Evolutionary conservation across 1,284 basidiomycete genomes (phyloP), one percentile per base, ranked within the genome.

Genomic region (Papiliotrema terrestris): DNA sequence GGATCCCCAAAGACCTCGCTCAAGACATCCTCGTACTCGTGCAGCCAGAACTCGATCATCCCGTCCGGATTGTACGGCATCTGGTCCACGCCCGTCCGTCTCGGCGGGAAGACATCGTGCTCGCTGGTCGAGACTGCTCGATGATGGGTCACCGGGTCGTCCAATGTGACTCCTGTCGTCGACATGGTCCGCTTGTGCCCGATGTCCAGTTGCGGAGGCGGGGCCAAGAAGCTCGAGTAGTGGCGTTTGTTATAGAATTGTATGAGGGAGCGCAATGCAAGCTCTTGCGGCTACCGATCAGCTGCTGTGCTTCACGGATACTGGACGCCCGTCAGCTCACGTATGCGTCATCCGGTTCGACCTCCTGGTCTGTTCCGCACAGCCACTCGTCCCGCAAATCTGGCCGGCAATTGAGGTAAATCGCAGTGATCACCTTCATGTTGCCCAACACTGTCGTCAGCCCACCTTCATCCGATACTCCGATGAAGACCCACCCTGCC

Each of bases 361-460:
- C 89, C 66, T 98, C 95, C 6, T 91, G 86, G 71, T 98, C 96
- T 19, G 86, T 86, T 1, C 92, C 91, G 14, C 91, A 89, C 38
- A 98, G 81, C 96, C 96, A 99, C 71, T 98, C 96, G 74, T 99
- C 96, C 38, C 95, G 84, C 50, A 99, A 81, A 69, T 97, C 93
- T 11, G 96, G 95, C 51, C 95, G 83, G 73, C 94, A 98, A 69
- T 97, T 96, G 57, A 98, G 81, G 75, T 99, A 98, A 62, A 99
- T 98, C 29, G 91, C 87, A 3, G 96, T 99, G 70, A 99, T 98
- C 58, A 98, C 90, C 77, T 98, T 96, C 96, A 99, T 99, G 73
- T 98, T 99, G 23, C 89, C 91, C 95, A 67, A 13, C 15, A 36
- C 19, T 22, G 23, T 6, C 23, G 20, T 56, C 46, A 60, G 54